Evolutionary conservation across 2,329 filamentous ascomycete species (phyloP), one percentile per base, ranked within the genome.

Genomic region (Botrytis aclada): DNA sequence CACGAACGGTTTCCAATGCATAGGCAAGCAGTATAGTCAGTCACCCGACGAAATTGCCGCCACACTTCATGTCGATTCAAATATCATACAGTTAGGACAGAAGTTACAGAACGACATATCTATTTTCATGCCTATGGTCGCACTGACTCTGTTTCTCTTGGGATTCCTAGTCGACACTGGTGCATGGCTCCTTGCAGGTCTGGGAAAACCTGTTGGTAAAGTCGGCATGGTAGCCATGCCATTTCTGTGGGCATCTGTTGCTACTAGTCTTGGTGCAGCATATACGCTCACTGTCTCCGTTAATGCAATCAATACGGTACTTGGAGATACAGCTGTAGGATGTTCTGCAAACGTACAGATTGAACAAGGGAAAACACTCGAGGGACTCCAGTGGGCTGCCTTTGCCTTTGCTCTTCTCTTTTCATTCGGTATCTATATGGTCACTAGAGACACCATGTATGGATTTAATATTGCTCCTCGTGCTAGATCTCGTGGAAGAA

Each of bases 111-210:
- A 65, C 61, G 70, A 71, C 37, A 64, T 71, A 37, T 62, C 60
- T 6, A 65, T 71, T n/a, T 51, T 65, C 34, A 64, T 71, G 60
- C 70, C 61, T 25, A 47, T 47, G 32, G 47, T 65, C 20, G 45
- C 60, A 16, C 22, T 71, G 10, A 25, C 25, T 9, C 25, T 71
- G 1, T 71, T 71, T 34, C 32, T 66, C 10, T 14, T 56, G 4
- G 70, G 70, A 39, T 71, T 64, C n/a, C 29, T 71, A 12, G n/a
- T 47, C 32, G 70, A 71, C 25, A 54, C 70, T 22, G 41, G 39
- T 47, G 60, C 70, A 64, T 71, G 70, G 70, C 47, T 64, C 10
- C 64, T 51, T 14, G 70, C 70, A 43, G 70, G 70, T 65, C 29
- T 71, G 32, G 45, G 61, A 65, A n/a, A 37, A 41, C 60, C 70